Conservation (phyloP, 192 early-diverging fungal genomes). For the Phlyctochytrium planicorne region DNA sequence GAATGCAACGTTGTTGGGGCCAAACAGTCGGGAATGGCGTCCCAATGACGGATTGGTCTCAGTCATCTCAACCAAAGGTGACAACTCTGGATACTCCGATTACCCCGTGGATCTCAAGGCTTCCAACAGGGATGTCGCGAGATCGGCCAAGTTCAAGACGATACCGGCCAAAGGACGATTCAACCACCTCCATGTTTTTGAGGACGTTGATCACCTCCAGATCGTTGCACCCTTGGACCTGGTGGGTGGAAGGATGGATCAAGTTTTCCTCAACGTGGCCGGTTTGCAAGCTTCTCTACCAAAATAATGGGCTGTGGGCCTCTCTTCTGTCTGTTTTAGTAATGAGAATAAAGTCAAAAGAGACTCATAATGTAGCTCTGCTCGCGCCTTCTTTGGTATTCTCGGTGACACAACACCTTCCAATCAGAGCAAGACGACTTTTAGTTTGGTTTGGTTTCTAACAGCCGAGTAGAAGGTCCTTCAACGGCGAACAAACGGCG, state of each 20-base stretch:
- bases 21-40: slow-evolving; percentile 8
- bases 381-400: no score
- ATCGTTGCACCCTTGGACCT: slow-evolving; percentile 7
- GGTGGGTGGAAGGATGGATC: slow-evolving; percentile 6
- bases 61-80: slow-evolving; percentile 13
- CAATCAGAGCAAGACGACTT: no score
- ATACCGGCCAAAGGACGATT: slow-evolving; percentile 6
- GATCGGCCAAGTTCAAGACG: background rate
- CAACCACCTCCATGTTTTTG: slow-evolving; percentile 10
- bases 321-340: no score
- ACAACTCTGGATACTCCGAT: slow-evolving; percentile 1
- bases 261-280: slow-evolving; percentile 18
- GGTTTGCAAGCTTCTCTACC: slow-evolving; percentile 11
- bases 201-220: slow-evolving; percentile 11
- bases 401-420: no score
- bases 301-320: no score
- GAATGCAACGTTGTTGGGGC: background rate
- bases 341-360: no score
- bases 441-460: no score
- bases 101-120: slow-evolving; percentile 17
- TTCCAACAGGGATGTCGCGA: background rate
- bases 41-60: slow-evolving; percentile 22
- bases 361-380: no score
- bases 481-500: no score
- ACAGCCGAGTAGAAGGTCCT: no score